Conservation (phyloP, 2,329 filamentous ascomycete genomes). For the Anthostomella pinea region DNA sequence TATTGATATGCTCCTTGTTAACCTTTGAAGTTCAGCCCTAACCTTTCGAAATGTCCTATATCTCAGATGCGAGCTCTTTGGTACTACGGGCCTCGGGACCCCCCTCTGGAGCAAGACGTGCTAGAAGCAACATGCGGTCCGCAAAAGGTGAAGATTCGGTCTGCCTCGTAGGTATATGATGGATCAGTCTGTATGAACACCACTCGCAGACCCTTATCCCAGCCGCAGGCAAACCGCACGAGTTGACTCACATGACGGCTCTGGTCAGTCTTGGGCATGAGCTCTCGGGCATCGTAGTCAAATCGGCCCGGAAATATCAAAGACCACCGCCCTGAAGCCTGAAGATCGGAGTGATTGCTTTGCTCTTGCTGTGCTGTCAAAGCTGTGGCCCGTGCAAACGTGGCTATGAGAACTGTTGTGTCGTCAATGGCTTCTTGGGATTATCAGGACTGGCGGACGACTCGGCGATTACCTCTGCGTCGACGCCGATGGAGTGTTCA, state of each 20-base stretch:
- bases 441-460: slow-evolving; percentile 45
- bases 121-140: slow-evolving; percentile 20
- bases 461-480: slow-evolving; percentile 54
- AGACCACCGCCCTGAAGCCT: slow-evolving; percentile 38
- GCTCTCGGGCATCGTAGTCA: slow-evolving; percentile 57
- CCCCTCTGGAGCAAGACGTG: slow-evolving; percentile 18
- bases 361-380: slow-evolving; percentile 58
- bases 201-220: slow-evolving; percentile 30
- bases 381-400: slow-evolving; percentile 53
- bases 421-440: slow-evolving; percentile 40
- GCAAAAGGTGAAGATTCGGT: slow-evolving; percentile 24
- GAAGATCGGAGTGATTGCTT: slow-evolving; percentile 58
- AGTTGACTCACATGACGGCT: slow-evolving; percentile 53
- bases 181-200: slow-evolving; percentile 35
- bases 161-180: slow-evolving; percentile 34
- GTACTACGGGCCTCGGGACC: slow-evolving; percentile 20
- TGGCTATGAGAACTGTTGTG: slow-evolving; percentile 56
- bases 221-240: slow-evolving; percentile 43
- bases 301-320: slow-evolving; percentile 52
- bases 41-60: not conserved
- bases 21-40: not conserved
- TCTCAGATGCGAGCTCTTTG: slow-evolving; percentile 19
- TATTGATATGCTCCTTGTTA: not conserved
- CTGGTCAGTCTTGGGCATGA: slow-evolving; percentile 65
- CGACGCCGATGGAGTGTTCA: slow-evolving; percentile 45